Conservation (phyloP, 768 basidiomycete genomes). For the Podaxis sp. region DNA sequence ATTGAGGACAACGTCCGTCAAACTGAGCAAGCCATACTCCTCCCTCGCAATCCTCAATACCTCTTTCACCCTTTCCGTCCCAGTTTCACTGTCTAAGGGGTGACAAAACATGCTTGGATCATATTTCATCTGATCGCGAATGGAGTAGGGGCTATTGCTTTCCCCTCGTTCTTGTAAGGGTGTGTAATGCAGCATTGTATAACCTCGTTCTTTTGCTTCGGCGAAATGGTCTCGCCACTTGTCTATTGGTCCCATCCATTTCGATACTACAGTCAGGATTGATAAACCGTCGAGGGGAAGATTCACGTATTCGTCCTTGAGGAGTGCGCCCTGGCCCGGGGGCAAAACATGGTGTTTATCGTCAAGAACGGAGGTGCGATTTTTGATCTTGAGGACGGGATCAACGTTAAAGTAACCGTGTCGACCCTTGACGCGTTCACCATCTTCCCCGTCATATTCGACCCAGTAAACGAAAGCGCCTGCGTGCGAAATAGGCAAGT, state of each 20-base stretch:
- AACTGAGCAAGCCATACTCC: conserved; percentile 82
- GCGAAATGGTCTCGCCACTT: conserved; percentile 80
- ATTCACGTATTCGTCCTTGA: conserved; percentile 55
- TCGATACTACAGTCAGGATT: conserved; percentile 89
- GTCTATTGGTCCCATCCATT: conserved; percentile 92
- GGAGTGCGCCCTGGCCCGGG: conserved; percentile 49
- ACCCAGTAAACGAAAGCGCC: conserved; percentile 96
- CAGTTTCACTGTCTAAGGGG: conserved; percentile 42
- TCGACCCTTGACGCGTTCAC: conserved; percentile 73
- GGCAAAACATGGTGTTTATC: conserved; percentile 50
- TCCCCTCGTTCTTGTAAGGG: conserved; percentile 91
- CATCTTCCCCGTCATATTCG: conserved; percentile 75
- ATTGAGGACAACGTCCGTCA: conserved; percentile 97
- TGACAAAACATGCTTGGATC: conserved; percentile 70
- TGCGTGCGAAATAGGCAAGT: conserved; percentile 94
- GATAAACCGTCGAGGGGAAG: conserved; percentile 87
- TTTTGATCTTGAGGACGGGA: conserved; percentile 76
- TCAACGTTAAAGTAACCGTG: conserved; percentile 97
- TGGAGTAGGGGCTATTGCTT: conserved; percentile 92
- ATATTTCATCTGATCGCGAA: conserved; percentile 82
- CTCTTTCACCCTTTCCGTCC: conserved; percentile 58
- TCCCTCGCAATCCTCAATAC: conserved; percentile 71
- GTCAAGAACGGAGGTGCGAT: conserved; percentile 74
- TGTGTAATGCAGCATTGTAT: conserved; percentile 98
- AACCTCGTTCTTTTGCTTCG: conserved; percentile 86